Evolutionary conservation across 179 eudicot genomes (phyloP), one percentile per base, ranked within the genome.

Genomic region (Sideroxylon spinosum): DNA sequence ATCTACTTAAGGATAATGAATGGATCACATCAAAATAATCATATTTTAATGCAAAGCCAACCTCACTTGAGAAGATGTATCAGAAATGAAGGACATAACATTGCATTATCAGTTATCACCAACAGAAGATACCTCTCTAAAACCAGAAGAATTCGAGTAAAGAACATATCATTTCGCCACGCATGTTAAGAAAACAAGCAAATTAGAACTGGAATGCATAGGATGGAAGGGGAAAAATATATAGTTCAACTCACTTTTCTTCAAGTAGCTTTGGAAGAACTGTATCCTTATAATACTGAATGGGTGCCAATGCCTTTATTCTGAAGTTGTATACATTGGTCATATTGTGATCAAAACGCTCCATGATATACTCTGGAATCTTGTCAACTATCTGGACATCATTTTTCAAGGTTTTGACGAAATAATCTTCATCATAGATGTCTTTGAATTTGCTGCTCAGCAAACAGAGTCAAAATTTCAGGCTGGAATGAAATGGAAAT

Each of bases 231-330:
- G 28, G 20, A 46, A 28, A 66, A 22, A 67, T 9, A 28, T n/a
- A 48, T 65, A 8, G 14, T 67, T 70, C 53, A 75, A 86, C 96
- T 92, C 82, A 96, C 99, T 89, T 86, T 88, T 94, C 98, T 86
- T 96, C 99, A 82, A 92, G 94, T 55, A 96, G 86, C 88, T 82
- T 90, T 64, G 99, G 98, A 60, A 92, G 94, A 82, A 96, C 93
- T 74, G 89, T 86, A 70, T 94, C 97, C 83, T 78, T 82, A 76
- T 96, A 96, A 86, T 86, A 94, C 66, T 86, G 85, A 70, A 94
- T 80, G 19, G 96, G 82, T 13, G 99, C 83, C 98, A 94, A 94
- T 78, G 99, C 99, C 82, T 94, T 94, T 78, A 96, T 84, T 84
- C 95, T 89, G 91, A 96, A 96, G 89, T 96, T 96, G 87, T 81